Percentiles rank a stretch among this genome's conserved stretches.
Conservation (phyloP, 2,329 filamentous ascomycete genomes). For the Cladosporium austrohemisphaericum region DNA sequence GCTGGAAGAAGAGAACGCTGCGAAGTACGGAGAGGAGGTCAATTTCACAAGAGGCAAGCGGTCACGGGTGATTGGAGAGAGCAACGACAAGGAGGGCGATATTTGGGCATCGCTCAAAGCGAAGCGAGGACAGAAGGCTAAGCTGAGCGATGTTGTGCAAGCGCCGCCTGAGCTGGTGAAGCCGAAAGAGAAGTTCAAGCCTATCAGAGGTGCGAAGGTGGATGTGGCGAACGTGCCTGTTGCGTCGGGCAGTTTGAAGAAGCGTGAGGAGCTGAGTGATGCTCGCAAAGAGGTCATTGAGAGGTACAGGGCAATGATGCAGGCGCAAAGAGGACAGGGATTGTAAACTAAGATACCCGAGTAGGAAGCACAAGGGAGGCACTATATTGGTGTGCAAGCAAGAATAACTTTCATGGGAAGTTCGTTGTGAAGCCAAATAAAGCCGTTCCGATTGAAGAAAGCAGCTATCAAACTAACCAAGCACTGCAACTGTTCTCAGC, state of each 20-base stretch:
- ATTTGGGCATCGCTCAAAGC: conserved; percentile 73
- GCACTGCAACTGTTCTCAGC: not conserved
- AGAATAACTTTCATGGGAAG: not conserved
- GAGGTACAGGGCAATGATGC: conserved; percentile 69
- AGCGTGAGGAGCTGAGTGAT: conserved; percentile 68
- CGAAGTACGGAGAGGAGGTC: conserved; percentile 56
- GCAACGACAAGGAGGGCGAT: conserved; percentile 60
- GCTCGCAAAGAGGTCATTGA: conserved; percentile 69
- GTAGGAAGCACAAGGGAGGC: not conserved
- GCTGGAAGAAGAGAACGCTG: conserved; percentile 59
- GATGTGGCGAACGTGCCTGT: conserved; percentile 67
- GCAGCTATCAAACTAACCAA: not conserved
- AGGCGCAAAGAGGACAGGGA: conserved; percentile 26
- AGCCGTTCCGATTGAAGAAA: conserved; percentile 5
- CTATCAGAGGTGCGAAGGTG: conserved; percentile 61
- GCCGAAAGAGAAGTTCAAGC: conserved; percentile 61
- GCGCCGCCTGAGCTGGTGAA: conserved; percentile 72
- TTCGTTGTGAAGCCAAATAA: not conserved
- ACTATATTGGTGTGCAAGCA: not conserved
- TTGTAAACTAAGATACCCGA: conserved; percentile 8
- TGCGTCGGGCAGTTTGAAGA: conserved; percentile 65
- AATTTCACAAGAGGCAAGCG: conserved; percentile 39
- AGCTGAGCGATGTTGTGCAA: conserved; percentile 58
- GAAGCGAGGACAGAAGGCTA: conserved; percentile 55
- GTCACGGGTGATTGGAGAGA: conserved; percentile 42